Conservation (phyloP, 768 basidiomycete genomes). For the Mycena indigotica region DNA sequence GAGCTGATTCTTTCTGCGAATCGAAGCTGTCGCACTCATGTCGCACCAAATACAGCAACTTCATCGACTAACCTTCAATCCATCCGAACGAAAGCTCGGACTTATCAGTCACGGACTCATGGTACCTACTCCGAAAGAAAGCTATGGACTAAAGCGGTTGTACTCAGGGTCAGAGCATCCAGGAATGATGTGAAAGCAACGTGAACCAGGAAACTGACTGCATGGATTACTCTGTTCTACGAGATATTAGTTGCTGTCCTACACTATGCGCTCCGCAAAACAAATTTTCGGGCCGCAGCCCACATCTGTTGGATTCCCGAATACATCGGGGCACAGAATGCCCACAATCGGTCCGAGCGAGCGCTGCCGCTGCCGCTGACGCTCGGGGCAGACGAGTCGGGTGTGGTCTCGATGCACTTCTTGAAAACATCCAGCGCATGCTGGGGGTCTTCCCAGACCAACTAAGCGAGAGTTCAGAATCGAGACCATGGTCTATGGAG, state of each 20-base stretch:
- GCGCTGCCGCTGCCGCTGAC: background rate
- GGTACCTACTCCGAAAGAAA: too few species aligned
- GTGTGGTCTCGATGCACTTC: constrained; percentile 6
- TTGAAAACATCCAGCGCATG: constrained; percentile 15
- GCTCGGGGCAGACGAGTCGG: too few species aligned
- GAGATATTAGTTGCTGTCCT: too few species aligned
- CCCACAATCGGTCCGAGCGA: background rate
- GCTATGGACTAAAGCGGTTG: too few species aligned
- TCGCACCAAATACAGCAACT: too few species aligned
- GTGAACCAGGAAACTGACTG: background rate
- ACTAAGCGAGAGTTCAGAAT: constrained; percentile 5
- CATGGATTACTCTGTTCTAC: too few species aligned
- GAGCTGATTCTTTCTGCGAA: too few species aligned
- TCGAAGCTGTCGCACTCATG: too few species aligned
- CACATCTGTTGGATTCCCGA: background rate
- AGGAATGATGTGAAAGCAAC: background rate
- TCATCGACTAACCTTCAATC: too few species aligned
- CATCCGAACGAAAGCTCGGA: too few species aligned
- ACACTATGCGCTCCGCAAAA: background rate
- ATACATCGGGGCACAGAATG: background rate
- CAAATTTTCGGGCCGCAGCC: background rate
- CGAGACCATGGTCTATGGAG: background rate
- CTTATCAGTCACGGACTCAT: too few species aligned
- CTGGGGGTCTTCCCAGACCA: constrained; percentile 25
- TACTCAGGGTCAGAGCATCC: background rate